phyloP scores from a whole-genome alignment of 805 yeast genomes.

The Zygoascus flipseniorum region DNA sequence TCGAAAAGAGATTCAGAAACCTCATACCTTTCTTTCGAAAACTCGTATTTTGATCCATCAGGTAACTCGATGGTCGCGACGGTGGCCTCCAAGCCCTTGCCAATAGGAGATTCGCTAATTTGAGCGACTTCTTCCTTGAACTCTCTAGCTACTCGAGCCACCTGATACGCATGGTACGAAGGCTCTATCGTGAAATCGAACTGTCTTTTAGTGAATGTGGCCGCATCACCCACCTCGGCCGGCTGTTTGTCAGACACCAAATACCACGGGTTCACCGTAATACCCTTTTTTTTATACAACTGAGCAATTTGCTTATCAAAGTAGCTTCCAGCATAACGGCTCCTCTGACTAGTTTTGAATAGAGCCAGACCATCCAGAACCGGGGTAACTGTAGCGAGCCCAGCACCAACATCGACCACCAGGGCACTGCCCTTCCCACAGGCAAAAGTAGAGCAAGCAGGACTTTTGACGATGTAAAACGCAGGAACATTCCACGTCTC shows the following conservation, averaged over 20 bases:
- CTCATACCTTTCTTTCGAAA: slow-evolving; percentile 48
- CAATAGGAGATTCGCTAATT: slow-evolving; percentile 36
- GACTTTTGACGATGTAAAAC: slow-evolving; percentile 67
- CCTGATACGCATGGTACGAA: slow-evolving; percentile 50
- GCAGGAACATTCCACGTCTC: slow-evolving; percentile 73
- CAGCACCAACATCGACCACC: slow-evolving; percentile 72
- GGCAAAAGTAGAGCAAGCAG: slow-evolving; percentile 90
- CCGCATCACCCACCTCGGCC: slow-evolving; percentile 31
- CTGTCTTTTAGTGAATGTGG: slow-evolving; percentile 22
- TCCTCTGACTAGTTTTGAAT: slow-evolving; percentile 42
- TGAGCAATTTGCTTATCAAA: slow-evolving; percentile 46
- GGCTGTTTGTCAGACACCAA: slow-evolving; percentile 39
- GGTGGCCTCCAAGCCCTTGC: slow-evolving; percentile 25
- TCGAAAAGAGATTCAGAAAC: slow-evolving; percentile 68
- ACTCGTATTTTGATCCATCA: slow-evolving; percentile 52
- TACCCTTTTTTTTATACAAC: slow-evolving; percentile 29
- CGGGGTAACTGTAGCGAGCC: slow-evolving; percentile 51
- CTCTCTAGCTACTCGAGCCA: slow-evolving; percentile 38
- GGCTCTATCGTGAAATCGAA: slow-evolving; percentile 31
- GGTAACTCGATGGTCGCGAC: slow-evolving; percentile 55
- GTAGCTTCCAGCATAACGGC: slow-evolving; percentile 66
- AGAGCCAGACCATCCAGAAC: slow-evolving; percentile 31
- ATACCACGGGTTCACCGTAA: slow-evolving; percentile 40
- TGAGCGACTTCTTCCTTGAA: slow-evolving; percentile 37
- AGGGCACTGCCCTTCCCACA: slow-evolving; percentile 50